Evolutionary conservation across 441 rosid species (phyloP).

Genomic region (Bruguiera hainesii): DNA sequence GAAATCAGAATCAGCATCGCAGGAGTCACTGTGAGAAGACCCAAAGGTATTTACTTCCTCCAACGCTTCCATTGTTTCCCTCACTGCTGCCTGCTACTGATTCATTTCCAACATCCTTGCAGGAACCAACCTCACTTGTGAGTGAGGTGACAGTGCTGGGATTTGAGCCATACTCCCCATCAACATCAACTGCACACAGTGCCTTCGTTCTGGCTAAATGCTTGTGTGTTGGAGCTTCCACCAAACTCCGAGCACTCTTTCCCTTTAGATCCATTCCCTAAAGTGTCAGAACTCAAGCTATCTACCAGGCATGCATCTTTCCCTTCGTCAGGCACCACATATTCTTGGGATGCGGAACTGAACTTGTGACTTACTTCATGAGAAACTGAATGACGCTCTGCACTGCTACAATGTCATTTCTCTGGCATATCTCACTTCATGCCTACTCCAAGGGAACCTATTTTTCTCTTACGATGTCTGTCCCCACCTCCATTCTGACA

Average conservation of each 20-base stretch:
- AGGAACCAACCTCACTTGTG: slow-evolving; percentile 32
- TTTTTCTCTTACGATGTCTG: slow-evolving; percentile 47
- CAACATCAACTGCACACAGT: slow-evolving; percentile 11
- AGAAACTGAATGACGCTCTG: slow-evolving; percentile 27
- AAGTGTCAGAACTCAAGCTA: neutral
- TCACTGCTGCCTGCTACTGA: slow-evolving; percentile 40
- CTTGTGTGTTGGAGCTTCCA: slow-evolving; percentile 5
- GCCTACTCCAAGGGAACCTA: slow-evolving; percentile 24
- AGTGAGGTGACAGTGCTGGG: slow-evolving; percentile 27
- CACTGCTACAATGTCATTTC: slow-evolving; percentile 37
- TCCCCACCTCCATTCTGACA: slow-evolving; percentile 29
- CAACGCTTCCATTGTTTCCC: slow-evolving; percentile 38
- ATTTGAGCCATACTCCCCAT: slow-evolving; percentile 28
- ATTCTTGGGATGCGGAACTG: slow-evolving; percentile 8
- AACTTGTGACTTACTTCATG: slow-evolving; percentile 28
- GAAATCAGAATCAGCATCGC: slow-evolving; percentile 40
- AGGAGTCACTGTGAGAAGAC: slow-evolving; percentile 40
- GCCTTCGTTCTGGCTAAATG: slow-evolving; percentile 8
- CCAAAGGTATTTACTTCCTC: slow-evolving; percentile 36
- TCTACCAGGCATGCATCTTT: slow-evolving; percentile 12
- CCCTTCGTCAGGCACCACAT: slow-evolving; percentile 14
- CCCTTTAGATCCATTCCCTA: neutral
- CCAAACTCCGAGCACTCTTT: neutral
- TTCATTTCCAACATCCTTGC: slow-evolving; percentile 36
- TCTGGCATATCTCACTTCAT: slow-evolving; percentile 20